Conservation (phyloP, 441 rosid species). For the Dalechampia spathulata region DNA sequence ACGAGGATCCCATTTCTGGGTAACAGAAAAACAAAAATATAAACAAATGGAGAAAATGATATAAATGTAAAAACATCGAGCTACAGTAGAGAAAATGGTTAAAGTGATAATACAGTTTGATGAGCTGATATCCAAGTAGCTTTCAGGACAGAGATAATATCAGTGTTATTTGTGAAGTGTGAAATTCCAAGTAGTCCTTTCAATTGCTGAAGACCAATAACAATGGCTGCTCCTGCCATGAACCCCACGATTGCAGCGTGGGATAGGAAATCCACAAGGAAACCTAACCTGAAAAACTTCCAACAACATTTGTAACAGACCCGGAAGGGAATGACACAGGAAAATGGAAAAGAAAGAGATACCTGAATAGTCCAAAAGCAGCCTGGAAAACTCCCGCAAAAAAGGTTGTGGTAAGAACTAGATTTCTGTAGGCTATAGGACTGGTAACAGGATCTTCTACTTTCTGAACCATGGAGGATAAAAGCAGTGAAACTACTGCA, state of each 20-base stretch:
- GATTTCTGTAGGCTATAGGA: conserved; percentile 56
- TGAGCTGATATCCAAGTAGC: conserved; percentile 63
- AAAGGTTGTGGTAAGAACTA: conserved; percentile 68
- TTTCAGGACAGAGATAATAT: conserved; percentile 60
- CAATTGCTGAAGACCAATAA: conserved; percentile 88
- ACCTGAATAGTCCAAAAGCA: conserved; percentile 70
- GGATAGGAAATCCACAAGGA: conserved; percentile 82
- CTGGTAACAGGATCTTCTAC: conserved; percentile 53
- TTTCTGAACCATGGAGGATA: conserved; percentile 65
- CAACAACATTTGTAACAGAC: not conserved
- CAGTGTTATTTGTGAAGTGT: conserved; percentile 73
- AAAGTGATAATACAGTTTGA: conserved; percentile 41
- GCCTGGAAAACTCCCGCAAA: conserved; percentile 82
- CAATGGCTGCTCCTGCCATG: conserved; percentile 87
- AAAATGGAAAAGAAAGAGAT: no score
- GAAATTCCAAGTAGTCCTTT: conserved; percentile 72
- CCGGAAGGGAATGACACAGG: not conserved
- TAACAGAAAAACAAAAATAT: not conserved
- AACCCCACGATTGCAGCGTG: conserved; percentile 89
- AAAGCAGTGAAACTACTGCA: conserved; percentile 83
- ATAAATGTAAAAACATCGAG: no score
- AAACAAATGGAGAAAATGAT: not conserved
- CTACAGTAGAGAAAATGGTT: not conserved
- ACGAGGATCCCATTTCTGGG: conserved; percentile 53
- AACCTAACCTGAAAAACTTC: conserved; percentile 47